Base-by-base conservation (phyloP, 495 filamentous ascomycete genomes). In the Hyaloscypha variabilis region DNA sequence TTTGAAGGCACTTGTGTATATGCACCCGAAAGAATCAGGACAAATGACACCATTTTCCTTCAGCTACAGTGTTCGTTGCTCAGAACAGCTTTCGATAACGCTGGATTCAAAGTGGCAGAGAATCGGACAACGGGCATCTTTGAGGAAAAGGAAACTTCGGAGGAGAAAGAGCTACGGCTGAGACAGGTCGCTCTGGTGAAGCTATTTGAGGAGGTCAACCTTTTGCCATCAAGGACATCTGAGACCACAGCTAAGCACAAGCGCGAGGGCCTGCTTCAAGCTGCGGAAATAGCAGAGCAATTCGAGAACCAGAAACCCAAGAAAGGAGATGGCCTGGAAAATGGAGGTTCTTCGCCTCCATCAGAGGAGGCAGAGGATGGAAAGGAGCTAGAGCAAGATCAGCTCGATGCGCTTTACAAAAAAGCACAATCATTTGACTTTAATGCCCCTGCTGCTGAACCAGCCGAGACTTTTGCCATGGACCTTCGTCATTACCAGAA, bases 381-480 rank as follows among this genome's bases (percentile, higher is more conserved):
- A 2, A 83, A 93, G 67, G 93, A 97, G 75, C 85, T 99, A 1
- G 93, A 97, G 76, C 91, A 97, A 73, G 94, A 96, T 71, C 95
- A 99, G 70, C 87, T 99, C 19, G 94, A 98, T 72, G 87, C 90
- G 0, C 81, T 99, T 5, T 99, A 99, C 71, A 91, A 91, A 72
- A 99, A 99, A 74, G 95, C 95, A 1, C 95, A 99, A 70, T 93
- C 92, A 0, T 98, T 97, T 68, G 96, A 99, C 74, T 99, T 97
- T 72, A 87, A 88, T 72, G 96, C 94, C 25, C 93, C 94, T 2
- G 88, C 90, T 74, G 87, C 90, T 14, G 87, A 96, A 67, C 94
- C 95, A 26, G 85, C 91, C 13, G 80, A 87, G 8, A 91, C 87
- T 1, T 99, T 99, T 74, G 81, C 80, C 10, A 87, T 99, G 87